Conservation (phyloP, 192 early-diverging fungal species). For the Jimgerdemannia lactiflua region DNA sequence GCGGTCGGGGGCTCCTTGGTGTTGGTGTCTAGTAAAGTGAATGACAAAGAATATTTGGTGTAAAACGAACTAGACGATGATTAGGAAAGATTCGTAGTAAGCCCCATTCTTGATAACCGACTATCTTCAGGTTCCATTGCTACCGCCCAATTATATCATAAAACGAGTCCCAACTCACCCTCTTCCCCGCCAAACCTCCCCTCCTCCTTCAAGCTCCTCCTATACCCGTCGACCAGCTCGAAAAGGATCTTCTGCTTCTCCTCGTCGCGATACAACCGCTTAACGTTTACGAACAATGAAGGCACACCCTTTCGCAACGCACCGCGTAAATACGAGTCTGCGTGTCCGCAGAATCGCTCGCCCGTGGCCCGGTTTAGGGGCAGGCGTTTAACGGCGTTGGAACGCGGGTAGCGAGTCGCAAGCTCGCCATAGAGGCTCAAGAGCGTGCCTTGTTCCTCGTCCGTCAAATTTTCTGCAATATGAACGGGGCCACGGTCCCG, state of each 20-base stretch:
- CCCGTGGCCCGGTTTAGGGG: conserved; percentile 76
- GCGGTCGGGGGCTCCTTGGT: conserved; percentile 72
- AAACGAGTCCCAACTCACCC: conserved; percentile 8
- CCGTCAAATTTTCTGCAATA: conserved; percentile 10
- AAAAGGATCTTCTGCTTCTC: conserved; percentile 71
- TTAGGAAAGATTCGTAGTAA: too few species aligned
- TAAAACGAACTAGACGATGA: too few species aligned
- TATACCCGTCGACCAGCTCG: conserved; percentile 63
- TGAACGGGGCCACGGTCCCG: neutral
- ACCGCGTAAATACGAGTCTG: conserved; percentile 64
- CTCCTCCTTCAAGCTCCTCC: conserved; percentile 40
- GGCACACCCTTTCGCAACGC: conserved; percentile 92
- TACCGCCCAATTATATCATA: too few species aligned
- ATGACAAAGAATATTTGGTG: conserved; percentile 3
- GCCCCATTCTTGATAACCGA: too few species aligned
- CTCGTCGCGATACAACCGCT: conserved; percentile 61
- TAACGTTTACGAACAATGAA: conserved; percentile 85
- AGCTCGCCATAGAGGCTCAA: conserved; percentile 34
- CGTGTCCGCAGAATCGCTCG: conserved; percentile 56
- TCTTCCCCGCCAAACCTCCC: conserved; percentile 38
- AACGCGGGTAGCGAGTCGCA: conserved; percentile 71
- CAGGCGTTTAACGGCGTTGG: conserved; percentile 74
- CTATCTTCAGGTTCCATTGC: too few species aligned
- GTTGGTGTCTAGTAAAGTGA: too few species aligned
- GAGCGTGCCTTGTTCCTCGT: conserved; percentile 28